Conservation (phyloP, 192 early-diverging fungal genomes). For the Backusella mclennaniae region DNA sequence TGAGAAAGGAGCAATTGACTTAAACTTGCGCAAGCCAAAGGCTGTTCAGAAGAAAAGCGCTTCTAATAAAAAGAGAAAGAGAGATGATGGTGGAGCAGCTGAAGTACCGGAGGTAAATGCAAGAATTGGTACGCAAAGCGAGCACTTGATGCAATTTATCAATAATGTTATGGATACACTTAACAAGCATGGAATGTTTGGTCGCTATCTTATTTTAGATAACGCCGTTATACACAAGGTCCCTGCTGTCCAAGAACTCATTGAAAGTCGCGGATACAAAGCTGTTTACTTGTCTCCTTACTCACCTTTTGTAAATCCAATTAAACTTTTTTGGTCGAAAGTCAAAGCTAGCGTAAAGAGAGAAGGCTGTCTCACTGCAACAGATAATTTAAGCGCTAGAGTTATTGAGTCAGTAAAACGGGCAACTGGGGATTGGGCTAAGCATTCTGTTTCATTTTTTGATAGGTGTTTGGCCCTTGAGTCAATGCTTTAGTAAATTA, state of each 20-base stretch:
- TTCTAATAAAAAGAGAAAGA: slow-evolving; percentile 2
- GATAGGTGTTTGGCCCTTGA: slow-evolving; percentile 9
- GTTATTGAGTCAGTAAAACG: no score
- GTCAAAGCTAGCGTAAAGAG: slow-evolving; percentile 16
- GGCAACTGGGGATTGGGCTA: no score
- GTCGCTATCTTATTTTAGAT: slow-evolving; percentile 9
- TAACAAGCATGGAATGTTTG: slow-evolving; percentile 14
- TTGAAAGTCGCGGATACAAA: background rate
- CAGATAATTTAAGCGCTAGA: slow-evolving; percentile 14
- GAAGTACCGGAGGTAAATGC: slow-evolving; percentile 3
- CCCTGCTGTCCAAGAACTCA: background rate
- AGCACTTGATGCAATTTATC: background rate
- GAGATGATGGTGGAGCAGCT: background rate
- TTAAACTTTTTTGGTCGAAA: slow-evolving; percentile 25
- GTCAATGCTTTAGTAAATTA: slow-evolving; percentile 3
- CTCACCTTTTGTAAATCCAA: background rate
- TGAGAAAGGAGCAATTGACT: background rate
- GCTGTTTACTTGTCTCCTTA: background rate
- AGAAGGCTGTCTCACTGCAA: background rate
- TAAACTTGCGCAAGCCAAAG: slow-evolving; percentile 5
- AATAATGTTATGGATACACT: slow-evolving; percentile 16
- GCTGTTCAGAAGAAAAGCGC: background rate
- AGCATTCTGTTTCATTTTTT: slow-evolving; percentile 1
- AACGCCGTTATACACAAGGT: slow-evolving; percentile 10
- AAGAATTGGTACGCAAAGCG: slow-evolving; percentile 12